These are phyloP conservation scores for Tillandsia fasciculata DNA, from an alignment of 176 grass and related monocot species.

Conservation along the genomic window DNA sequence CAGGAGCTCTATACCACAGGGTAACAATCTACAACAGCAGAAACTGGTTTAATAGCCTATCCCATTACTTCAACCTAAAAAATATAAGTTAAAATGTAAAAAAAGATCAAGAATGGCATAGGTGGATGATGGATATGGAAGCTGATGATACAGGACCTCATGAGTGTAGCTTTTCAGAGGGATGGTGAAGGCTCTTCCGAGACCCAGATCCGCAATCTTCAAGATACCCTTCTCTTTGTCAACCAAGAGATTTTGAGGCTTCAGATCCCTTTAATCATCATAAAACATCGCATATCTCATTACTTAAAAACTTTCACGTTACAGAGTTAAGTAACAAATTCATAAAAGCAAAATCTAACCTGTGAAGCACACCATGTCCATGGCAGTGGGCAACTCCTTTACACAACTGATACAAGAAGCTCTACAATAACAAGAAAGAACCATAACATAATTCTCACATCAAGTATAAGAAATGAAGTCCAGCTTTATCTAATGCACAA, in stretches of 20 bases:
- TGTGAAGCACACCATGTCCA: conserved; percentile 89
- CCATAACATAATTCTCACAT: neutral
- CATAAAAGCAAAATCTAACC: conserved; percentile 32
- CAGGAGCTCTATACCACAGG: conserved; percentile 94
- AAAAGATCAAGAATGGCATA: neutral
- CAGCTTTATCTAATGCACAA: too few species aligned
- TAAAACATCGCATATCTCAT: neutral
- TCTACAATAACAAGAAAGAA: conserved; percentile 29
- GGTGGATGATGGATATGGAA: neutral
- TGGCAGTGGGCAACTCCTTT: conserved; percentile 96
- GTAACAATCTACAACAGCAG: conserved; percentile 64
- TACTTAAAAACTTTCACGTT: conserved; percentile 1
- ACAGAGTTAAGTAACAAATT: conserved; percentile 4
- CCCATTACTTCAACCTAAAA: neutral
- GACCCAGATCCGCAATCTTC: conserved; percentile 91
- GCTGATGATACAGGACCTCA: conserved; percentile 42
- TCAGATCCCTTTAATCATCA: conserved; percentile 59
- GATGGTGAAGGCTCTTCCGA: conserved; percentile 70
- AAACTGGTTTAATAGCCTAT: neutral
- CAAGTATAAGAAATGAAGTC: neutral
- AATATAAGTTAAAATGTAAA: neutral
- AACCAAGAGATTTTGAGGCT: conserved; percentile 92
- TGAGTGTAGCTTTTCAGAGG: conserved; percentile 97
- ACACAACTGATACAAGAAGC: conserved; percentile 73
- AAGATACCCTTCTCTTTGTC: conserved; percentile 93